These are phyloP conservation scores for Candida michaelii DNA, from an alignment of 805 yeast genomes.

Conservation along the genomic window DNA sequence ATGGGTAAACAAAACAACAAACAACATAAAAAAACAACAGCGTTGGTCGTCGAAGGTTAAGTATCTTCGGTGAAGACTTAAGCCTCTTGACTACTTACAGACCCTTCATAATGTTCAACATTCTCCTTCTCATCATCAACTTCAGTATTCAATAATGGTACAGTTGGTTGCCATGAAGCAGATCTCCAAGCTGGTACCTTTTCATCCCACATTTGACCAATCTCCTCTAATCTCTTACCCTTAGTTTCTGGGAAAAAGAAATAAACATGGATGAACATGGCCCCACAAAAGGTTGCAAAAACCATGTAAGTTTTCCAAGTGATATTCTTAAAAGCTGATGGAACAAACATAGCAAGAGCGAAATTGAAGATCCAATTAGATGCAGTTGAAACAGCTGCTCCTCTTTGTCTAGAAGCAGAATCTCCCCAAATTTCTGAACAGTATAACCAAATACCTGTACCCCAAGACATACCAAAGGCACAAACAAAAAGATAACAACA, in stretches of 20 bases:
- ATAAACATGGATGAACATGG: constrained; percentile 47
- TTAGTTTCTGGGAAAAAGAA: constrained; percentile 63
- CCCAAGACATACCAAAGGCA: constrained; percentile 57
- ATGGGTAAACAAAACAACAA: background rate
- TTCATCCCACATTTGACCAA: constrained; percentile 48
- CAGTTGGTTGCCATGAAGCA: constrained; percentile 35
- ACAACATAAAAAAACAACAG: too few relatives aligned
- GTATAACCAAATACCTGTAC: constrained; percentile 60
- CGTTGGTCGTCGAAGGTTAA: too few relatives aligned
- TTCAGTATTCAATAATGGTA: constrained; percentile 21
- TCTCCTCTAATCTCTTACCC: constrained; percentile 60
- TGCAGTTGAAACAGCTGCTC: constrained; percentile 66
- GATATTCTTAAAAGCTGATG: constrained; percentile 53
- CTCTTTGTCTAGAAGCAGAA: constrained; percentile 60
- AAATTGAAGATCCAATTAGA: constrained; percentile 72
- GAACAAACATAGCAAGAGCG: constrained; percentile 68
- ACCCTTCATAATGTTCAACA: constrained; percentile 11
- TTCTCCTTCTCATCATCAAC: constrained; percentile 11
- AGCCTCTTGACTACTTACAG: background rate
- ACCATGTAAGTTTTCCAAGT: constrained; percentile 60
- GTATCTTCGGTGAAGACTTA: too few relatives aligned
- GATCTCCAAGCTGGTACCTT: constrained; percentile 44
- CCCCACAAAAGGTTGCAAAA: constrained; percentile 53
- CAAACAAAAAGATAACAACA: constrained; percentile 57
- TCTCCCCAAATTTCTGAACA: constrained; percentile 66